Percentiles rank a stretch among this genome's conserved stretches.
Conservation (phyloP, 2,329 filamentous ascomycete species). For the Talaromyces sp. region DNA sequence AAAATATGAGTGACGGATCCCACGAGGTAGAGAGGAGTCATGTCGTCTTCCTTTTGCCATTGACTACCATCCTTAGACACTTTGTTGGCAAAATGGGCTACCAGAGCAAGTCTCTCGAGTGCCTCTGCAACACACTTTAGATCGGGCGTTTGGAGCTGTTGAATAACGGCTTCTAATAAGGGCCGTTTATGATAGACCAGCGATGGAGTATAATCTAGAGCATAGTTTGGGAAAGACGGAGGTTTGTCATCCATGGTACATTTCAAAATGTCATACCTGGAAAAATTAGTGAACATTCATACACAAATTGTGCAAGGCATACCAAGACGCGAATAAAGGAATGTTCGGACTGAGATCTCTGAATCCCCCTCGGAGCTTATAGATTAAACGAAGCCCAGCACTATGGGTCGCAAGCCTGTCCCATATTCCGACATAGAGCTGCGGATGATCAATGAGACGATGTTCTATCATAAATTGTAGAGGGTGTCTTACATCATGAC, state of each 20-base stretch:
- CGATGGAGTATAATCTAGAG: background rate
- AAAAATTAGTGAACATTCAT: background rate
- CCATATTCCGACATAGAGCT: constrained; percentile 17
- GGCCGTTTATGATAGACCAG: background rate
- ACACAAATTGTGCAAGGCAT: background rate
- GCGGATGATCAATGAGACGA: background rate
- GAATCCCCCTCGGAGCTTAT: constrained; percentile 17
- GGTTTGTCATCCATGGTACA: constrained; percentile 2
- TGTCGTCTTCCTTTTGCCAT: constrained; percentile 15
- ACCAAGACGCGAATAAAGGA: constrained; percentile 10
- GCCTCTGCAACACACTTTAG: background rate
- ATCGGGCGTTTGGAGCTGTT: background rate
- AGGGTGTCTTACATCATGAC: constrained; percentile 17
- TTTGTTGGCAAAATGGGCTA: constrained; percentile 5
- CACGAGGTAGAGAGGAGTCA: constrained; percentile 12
- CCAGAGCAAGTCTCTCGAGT: background rate
- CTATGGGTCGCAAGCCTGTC: constrained; percentile 20
- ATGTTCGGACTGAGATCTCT: constrained; percentile 10
- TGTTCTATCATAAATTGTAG: background rate
- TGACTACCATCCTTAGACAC: background rate
- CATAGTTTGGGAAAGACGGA: constrained; percentile 6
- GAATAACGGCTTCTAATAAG: background rate
- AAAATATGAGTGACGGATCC: constrained; percentile 12
- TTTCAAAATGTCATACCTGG: constrained; percentile 6
- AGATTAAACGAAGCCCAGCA: constrained; percentile 16